These are phyloP conservation scores for Apiotrichum siamense DNA, from an alignment of 1,284 basidiomycete genomes.

Conservation along the genomic window DNA sequence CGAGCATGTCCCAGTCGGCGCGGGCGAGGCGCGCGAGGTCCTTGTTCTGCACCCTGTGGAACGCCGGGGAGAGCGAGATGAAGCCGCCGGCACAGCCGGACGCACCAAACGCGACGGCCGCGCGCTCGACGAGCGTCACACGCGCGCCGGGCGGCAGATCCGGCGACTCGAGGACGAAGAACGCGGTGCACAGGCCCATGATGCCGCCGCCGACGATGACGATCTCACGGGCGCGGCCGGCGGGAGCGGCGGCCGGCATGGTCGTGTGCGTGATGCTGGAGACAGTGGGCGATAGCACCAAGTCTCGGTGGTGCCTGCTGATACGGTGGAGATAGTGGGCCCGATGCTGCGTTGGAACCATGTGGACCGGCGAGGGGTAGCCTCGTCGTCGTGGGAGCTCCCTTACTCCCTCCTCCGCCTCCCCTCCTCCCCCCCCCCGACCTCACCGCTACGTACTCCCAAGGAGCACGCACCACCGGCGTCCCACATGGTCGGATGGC, in stretches of 20 bases:
- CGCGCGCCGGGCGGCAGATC: neutral
- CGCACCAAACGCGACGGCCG: neutral
- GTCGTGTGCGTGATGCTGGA: too few species aligned
- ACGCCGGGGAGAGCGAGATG: neutral
- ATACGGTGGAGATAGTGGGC: neutral
- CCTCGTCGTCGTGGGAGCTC: too few species aligned
- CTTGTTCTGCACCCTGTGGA: too few species aligned
- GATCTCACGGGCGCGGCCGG: too few species aligned
- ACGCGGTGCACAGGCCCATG: neutral
- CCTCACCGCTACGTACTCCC: too few species aligned
- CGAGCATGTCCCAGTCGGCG: neutral
- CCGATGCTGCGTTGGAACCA: too few species aligned
- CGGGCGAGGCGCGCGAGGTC: neutral
- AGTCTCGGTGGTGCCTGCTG: neutral
- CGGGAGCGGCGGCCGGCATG: too few species aligned
- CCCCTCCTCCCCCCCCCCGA: too few species aligned
- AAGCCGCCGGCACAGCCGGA: neutral
- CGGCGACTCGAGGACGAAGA: neutral
- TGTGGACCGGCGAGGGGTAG: too few species aligned
- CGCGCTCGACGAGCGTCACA: neutral
- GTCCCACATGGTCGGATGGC: too few species aligned
- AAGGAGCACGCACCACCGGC: too few species aligned
- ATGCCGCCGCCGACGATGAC: neutral
- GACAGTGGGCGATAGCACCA: neutral
- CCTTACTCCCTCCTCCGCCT: too few species aligned